Percentiles rank a stretch among this genome's conserved stretches.
Conservation (phyloP, 805 yeast genomes). For the Tetrapisispora nanseiensis region DNA sequence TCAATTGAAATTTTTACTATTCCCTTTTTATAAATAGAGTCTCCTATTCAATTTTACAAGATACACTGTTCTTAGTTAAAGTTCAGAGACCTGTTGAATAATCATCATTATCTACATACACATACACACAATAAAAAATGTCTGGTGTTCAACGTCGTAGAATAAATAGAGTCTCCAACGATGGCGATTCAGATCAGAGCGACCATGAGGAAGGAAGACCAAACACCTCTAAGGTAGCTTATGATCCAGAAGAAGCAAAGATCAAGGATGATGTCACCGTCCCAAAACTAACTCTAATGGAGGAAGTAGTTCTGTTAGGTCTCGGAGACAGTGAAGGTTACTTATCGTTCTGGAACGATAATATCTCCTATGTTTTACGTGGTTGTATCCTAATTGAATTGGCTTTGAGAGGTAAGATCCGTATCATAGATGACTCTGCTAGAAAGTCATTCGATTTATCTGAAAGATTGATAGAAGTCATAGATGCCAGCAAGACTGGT, state of each 20-base stretch:
- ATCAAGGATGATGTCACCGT: slow-evolving; percentile 31
- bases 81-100: no score
- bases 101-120: no score
- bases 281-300: slow-evolving; percentile 88
- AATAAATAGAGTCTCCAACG: slow-evolving; percentile 36
- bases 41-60: no score
- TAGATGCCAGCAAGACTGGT: slow-evolving; percentile 82
- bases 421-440: slow-evolving; percentile 85
- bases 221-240: slow-evolving; percentile 53
- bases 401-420: slow-evolving; percentile 82
- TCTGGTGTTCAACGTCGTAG: slow-evolving; percentile 73
- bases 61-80: no score
- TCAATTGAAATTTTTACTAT: neutral
- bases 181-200: slow-evolving; percentile 14
- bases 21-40: no score
- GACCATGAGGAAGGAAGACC: slow-evolving; percentile 10
- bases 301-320: slow-evolving; percentile 88
- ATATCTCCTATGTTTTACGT: slow-evolving; percentile 88
- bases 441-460: slow-evolving; percentile 80
- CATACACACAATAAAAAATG: slow-evolving; percentile 27
- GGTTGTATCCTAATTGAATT: slow-evolving; percentile 89
- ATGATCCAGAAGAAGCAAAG: slow-evolving; percentile 55
- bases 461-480: slow-evolving; percentile 80
- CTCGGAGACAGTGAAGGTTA: slow-evolving; percentile 94
- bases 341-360: slow-evolving; percentile 95